A percentile compares a stretch with the other conserved stretches of the same genome.
phyloP scores from a whole-genome alignment of 148 eudicot genomes.

The Vaccinium corymbosum region DNA sequence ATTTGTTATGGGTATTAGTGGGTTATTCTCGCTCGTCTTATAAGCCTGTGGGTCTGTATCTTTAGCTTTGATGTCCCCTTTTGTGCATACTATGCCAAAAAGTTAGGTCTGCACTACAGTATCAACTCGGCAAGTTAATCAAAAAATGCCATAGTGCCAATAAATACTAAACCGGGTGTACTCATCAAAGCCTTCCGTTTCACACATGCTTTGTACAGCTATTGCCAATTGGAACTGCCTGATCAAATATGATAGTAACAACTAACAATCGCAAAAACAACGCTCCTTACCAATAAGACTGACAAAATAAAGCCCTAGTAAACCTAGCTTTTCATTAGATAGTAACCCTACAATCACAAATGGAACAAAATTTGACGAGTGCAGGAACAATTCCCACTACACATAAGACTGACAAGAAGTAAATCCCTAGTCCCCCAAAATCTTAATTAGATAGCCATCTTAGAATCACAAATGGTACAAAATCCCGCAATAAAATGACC shows the following conservation, averaged over 20 bases:
- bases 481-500: not conserved
- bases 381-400: not conserved
- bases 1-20: not conserved
- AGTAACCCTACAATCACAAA: not conserved
- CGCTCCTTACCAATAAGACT: not conserved
- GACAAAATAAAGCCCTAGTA: not conserved
- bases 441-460: not conserved
- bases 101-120: not conserved
- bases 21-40: not conserved
- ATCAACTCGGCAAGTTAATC: too few species aligned
- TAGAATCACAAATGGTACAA: not conserved
- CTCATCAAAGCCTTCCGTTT: not conserved
- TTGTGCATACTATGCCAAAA: not conserved
- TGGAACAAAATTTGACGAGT: constrained; percentile 1
- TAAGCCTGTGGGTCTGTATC: not conserved
- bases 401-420: not conserved
- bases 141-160: too few species aligned
- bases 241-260: not conserved
- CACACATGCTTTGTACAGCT: not conserved
- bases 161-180: too few species aligned
- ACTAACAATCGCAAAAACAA: not conserved
- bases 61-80: not conserved
- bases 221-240: not conserved
- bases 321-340: not conserved
- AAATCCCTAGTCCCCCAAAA: not conserved